Base-by-base conservation (phyloP, 2,329 filamentous ascomycete species). In the Botryotinia convoluta region DNA sequence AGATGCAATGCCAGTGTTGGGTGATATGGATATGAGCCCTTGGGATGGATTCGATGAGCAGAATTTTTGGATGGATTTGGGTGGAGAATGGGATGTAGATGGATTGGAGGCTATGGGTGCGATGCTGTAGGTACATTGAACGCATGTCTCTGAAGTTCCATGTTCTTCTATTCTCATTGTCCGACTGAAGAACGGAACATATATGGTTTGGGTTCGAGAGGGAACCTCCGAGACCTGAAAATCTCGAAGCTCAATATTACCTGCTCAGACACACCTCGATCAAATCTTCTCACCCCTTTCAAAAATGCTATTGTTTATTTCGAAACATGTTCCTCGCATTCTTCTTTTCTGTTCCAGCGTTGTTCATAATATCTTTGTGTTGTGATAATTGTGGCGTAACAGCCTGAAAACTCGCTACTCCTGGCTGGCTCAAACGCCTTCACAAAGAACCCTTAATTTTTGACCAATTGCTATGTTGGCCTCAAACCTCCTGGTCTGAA, bases 1-100 rank as follows among this genome's bases (percentile, higher is more conserved):
- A 6, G 48, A 57, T 68, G 4, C 14, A 22, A 5, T 42, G 1
- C 48, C 26, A 12, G 26, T 57, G 3, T 44, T 64, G 32, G 44
- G 32, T 29, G 57, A 51, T 22, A 3, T 39, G 16, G 57, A 71
- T 39, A 26, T 51, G 22, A 29, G 63, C 16, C 6, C 32, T 10
- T 64, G 69, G 57, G 10, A 45, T 62, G 26, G 16, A 29, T 39
- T 39, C 9, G 14, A 71, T 16, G 44, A 32, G 12, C 59, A 45
- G 10, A 62, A n/a, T 51, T 45, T 61, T 42, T 63, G 69, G 57
- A 63, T 71, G 57, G 57, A 64, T n/a, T 32, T 61, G 29, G 57
- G 39, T 70, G 54, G 42, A 1, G 69, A 64, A 16, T 63, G 57
- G 69, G 57, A 71, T 39, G 29, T 48, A 39, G 57, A 71, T 48